A percentile compares a stretch with the other conserved stretches of the same genome.
phyloP scores from a whole-genome alignment of 805 yeast species.

The Ogataea saltuana region DNA sequence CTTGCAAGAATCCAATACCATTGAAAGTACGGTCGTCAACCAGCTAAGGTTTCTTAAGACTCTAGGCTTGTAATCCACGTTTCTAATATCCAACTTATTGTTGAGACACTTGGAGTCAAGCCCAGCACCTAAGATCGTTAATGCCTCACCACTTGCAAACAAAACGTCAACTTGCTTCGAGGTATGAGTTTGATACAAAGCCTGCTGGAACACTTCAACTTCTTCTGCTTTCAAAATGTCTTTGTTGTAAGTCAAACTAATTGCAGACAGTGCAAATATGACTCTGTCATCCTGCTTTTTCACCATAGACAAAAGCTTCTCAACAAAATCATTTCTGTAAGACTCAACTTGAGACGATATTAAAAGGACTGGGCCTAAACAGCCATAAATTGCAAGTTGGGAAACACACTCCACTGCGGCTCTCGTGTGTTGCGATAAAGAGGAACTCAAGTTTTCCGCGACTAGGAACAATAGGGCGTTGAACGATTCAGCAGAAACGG shows the following conservation, averaged over 20 bases:
- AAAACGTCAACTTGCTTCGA: slow-evolving; percentile 75
- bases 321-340: slow-evolving; percentile 30
- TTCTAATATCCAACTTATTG: slow-evolving; percentile 56
- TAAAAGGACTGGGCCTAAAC: slow-evolving; percentile 39
- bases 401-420: slow-evolving; percentile 41
- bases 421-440: slow-evolving; percentile 26
- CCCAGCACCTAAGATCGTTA: slow-evolving; percentile 69
- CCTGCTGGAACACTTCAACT: slow-evolving; percentile 38
- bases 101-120: slow-evolving; percentile 64
- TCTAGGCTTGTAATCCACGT: slow-evolving; percentile 17
- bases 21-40: slow-evolving; percentile 41
- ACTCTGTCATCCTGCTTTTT: slow-evolving; percentile 62
- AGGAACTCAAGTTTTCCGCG: slow-evolving; percentile 25
- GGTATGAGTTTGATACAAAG: slow-evolving; percentile 55
- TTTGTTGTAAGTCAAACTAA: slow-evolving; percentile 42
- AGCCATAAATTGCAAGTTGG: slow-evolving; percentile 48
- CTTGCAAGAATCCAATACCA: slow-evolving; percentile 52
- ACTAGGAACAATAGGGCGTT: slow-evolving; percentile 18
- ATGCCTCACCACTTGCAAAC: slow-evolving; percentile 83
- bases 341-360: slow-evolving; percentile 25
- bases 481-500: slow-evolving; percentile 17
- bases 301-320: slow-evolving; percentile 40
- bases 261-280: slow-evolving; percentile 53
- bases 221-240: slow-evolving; percentile 23
- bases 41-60: slow-evolving; percentile 11